Evolutionary conservation across 495 filamentous ascomycete genomes (phyloP).

Genomic region (Oidiodendron maius): DNA sequence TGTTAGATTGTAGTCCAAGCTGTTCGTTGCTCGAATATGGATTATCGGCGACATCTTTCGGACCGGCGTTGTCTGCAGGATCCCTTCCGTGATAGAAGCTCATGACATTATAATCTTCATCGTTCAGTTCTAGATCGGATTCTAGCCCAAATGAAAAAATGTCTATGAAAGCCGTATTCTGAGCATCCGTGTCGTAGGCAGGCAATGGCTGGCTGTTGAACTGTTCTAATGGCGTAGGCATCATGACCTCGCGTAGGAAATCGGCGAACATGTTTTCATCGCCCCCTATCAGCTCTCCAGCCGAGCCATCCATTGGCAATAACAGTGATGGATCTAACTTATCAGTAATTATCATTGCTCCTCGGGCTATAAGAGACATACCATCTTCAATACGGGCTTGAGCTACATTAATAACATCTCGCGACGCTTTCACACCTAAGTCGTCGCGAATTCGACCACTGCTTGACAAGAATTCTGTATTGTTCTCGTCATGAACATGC

Average conservation of each 20-base stretch:
- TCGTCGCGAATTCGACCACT: no score
- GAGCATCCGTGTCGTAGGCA: no score
- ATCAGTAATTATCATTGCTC: no score
- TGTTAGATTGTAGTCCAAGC: no score
- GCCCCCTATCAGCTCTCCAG: background rate
- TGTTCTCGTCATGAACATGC: no score
- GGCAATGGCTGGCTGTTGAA: no score
- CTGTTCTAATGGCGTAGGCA: no score
- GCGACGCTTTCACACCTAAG: no score
- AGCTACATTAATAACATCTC: background rate
- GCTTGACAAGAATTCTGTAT: no score
- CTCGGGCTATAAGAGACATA: background rate
- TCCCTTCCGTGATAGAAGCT: conserved; percentile 46
- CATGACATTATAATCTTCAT: conserved; percentile 53
- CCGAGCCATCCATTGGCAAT: no score
- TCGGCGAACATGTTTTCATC: conserved; percentile 1
- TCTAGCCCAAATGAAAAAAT: conserved; percentile 48
- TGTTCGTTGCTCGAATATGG: background rate
- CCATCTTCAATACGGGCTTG: background rate
- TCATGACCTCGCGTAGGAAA: conserved; percentile 10
- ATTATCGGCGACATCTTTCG: background rate
- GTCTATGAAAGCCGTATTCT: no score
- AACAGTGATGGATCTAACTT: no score
- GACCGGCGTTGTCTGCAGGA: background rate
- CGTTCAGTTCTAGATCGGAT: conserved; percentile 51